phyloP scores from a whole-genome alignment of 148 eudicot genomes.

The Persicaria tinctoria region DNA sequence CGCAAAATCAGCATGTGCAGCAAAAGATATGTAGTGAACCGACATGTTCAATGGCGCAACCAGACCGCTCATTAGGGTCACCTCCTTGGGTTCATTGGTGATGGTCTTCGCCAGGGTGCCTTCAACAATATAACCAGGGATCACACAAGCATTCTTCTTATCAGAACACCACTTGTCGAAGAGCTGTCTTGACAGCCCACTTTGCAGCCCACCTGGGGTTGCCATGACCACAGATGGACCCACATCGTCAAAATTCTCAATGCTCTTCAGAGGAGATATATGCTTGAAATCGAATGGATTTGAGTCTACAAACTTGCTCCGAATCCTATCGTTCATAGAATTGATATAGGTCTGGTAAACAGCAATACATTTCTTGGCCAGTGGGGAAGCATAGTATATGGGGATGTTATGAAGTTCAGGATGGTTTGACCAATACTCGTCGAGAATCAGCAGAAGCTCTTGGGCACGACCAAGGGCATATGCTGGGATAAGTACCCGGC shows the following conservation, averaged over 20 bases:
- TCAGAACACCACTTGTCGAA: slow-evolving; percentile 91
- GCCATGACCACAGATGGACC: slow-evolving; percentile 98
- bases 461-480: slow-evolving; percentile 97
- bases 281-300: slow-evolving; percentile 92
- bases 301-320: slow-evolving; percentile 72
- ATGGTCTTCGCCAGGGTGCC: slow-evolving; percentile 88
- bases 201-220: slow-evolving; percentile 80
- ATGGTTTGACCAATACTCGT: slow-evolving; percentile 93
- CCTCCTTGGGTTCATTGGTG: slow-evolving; percentile 86
- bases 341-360: slow-evolving; percentile 95
- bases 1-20: slow-evolving; percentile 90
- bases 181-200: slow-evolving; percentile 87
- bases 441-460: slow-evolving; percentile 84
- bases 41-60: slow-evolving; percentile 79
- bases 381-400: slow-evolving; percentile 92
- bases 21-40: slow-evolving; percentile 87
- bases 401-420: slow-evolving; percentile 84
- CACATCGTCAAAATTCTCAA: slow-evolving; percentile 69
- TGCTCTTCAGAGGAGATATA: slow-evolving; percentile 67
- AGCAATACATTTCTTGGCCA: slow-evolving; percentile 88
- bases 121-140: slow-evolving; percentile 91
- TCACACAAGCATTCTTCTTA: slow-evolving; percentile 80
- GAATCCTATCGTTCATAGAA: slow-evolving; percentile 87
- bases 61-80: slow-evolving; percentile 77
- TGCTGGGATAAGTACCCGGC: slow-evolving; percentile 92